Base-by-base conservation (phyloP, 148 eudicot genomes). In the Rhododendron henanense region DNA sequence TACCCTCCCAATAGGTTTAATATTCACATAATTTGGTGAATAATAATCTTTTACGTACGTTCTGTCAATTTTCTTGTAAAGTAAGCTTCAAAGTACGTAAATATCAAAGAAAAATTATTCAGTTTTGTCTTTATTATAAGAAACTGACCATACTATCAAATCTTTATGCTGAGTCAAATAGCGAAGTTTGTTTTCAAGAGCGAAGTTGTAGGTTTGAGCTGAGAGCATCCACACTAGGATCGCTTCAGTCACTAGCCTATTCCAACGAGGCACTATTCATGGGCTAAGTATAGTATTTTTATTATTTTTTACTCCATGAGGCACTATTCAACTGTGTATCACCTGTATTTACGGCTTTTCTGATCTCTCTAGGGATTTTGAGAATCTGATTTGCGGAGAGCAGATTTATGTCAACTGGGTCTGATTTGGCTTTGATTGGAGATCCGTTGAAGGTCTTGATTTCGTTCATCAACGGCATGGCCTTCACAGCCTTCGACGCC, bases 401-500 rank as follows among this genome's bases (percentile, higher is more conserved):
- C 3, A 39, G 61, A 51, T 57, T 84, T 92, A 92, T 92, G 92
- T 91, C 93, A 81, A 91, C 85, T 81, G 87, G 92, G 87, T 90
- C 85, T 89, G 88, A 83, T 73, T 88, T 88, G 91, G 88, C 85
- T 82, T 69, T 69, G 85, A 88, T 89, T 90, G 75, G 75, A 84
- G 91, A 92, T 91, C 83, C 85, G 14, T 87, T 91, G 88, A 93
- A 90, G 75, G 2, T 90, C 93, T 92, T 86, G 79, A 53, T 87
- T 84, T 85, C 86, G 21, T 45, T 83, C 39, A 37, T 0, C 39
- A 37, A 37, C 3, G 39, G 39, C 39, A 37, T 37, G 39, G 39
- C 5, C 39, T 37, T 37, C 39, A 37, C 39, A 37, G 39, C 39
- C 39, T 37, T 37, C 39, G 3, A 37, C 39, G 39, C 39, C 39